Evolutionary conservation across 352 stramenopile genomes (phyloP).

Genomic region (Pythium aristosporum): DNA sequence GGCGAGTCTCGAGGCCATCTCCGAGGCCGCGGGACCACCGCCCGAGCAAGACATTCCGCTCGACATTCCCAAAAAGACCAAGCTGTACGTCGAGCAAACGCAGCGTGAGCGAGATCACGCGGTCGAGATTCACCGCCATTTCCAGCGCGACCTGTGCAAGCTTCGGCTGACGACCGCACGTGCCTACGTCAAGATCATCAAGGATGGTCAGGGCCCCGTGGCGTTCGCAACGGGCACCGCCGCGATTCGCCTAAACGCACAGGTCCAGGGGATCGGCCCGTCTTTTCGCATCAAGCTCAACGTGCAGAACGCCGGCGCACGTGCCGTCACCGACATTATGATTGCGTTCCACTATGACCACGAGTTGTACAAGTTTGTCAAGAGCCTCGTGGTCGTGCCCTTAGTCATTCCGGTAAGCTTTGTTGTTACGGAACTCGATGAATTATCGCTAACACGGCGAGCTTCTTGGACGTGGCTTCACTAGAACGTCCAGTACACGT

Average conservation of each 20-base stretch:
- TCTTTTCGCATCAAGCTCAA: slow-evolving; percentile 84
- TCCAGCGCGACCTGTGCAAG: slow-evolving; percentile 90
- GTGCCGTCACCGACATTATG: slow-evolving; percentile 62
- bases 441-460: neutral
- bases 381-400: slow-evolving; percentile 66
- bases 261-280: slow-evolving; percentile 80
- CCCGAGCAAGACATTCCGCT: slow-evolving; percentile 92
- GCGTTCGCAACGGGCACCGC: slow-evolving; percentile 68
- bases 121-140: slow-evolving; percentile 90
- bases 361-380: slow-evolving; percentile 58
- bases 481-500: slow-evolving; percentile 75
- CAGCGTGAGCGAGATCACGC: slow-evolving; percentile 89
- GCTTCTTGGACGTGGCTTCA: neutral
- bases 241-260: slow-evolving; percentile 77
- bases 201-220: slow-evolving; percentile 79
- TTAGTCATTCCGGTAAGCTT: slow-evolving; percentile 69
- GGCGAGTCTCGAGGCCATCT: slow-evolving; percentile 74
- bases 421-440: neutral
- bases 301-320: slow-evolving; percentile 71
- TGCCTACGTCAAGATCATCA: slow-evolving; percentile 90
- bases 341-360: slow-evolving; percentile 82
- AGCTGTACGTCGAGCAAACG: slow-evolving; percentile 92
- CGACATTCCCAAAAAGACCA: slow-evolving; percentile 94
- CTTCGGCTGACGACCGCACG: slow-evolving; percentile 83
- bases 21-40: slow-evolving; percentile 67